These are phyloP conservation scores for Cytospora leucostoma DNA, from an alignment of 2,329 filamentous ascomycete species.

Conservation along the genomic window DNA sequence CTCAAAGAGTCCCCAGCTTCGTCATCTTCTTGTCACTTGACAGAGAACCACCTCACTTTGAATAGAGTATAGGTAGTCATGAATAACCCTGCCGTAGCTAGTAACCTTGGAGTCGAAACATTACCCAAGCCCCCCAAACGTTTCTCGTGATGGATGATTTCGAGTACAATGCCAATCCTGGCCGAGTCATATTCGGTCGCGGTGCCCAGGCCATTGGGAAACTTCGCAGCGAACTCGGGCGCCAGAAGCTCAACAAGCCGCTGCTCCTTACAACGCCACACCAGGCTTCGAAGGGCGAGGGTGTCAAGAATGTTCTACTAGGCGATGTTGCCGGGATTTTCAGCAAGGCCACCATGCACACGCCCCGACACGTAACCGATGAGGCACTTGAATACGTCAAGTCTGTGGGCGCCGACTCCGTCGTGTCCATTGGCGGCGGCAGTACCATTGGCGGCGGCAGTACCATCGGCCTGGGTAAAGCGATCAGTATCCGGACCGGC, in stretches of 20 bases:
- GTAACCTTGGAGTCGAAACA: constrained; percentile 27
- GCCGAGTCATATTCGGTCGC: constrained; percentile 54
- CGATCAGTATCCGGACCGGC: constrained; percentile 55
- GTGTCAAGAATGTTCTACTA: constrained; percentile 45
- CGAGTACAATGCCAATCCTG: constrained; percentile 54
- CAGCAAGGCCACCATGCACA: constrained; percentile 60
- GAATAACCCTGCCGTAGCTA: too few relatives aligned
- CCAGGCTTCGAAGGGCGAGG: constrained; percentile 48
- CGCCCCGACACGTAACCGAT: constrained; percentile 58
- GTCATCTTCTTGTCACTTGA: too few relatives aligned
- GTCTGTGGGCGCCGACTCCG: constrained; percentile 50
- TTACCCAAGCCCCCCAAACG: neutral
- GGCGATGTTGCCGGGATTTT: constrained; percentile 28
- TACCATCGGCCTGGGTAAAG: constrained; percentile 63
- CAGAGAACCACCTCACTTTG: too few relatives aligned
- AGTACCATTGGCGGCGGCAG: constrained; percentile 64
- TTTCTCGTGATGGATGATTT: constrained; percentile 48
- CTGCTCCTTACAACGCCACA: constrained; percentile 56
- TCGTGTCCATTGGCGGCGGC: constrained; percentile 63
- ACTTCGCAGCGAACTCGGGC: constrained; percentile 42
- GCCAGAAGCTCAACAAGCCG: constrained; percentile 48
- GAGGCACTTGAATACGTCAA: constrained; percentile 52
- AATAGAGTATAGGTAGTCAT: too few relatives aligned
- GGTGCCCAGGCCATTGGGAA: constrained; percentile 48
- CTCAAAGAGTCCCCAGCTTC: too few relatives aligned